Percentiles rank a stretch among this genome's conserved stretches.
These are phyloP conservation scores for Thelonectria rubi DNA, from an alignment of 2,329 filamentous ascomycete species.

Conservation along the genomic window DNA sequence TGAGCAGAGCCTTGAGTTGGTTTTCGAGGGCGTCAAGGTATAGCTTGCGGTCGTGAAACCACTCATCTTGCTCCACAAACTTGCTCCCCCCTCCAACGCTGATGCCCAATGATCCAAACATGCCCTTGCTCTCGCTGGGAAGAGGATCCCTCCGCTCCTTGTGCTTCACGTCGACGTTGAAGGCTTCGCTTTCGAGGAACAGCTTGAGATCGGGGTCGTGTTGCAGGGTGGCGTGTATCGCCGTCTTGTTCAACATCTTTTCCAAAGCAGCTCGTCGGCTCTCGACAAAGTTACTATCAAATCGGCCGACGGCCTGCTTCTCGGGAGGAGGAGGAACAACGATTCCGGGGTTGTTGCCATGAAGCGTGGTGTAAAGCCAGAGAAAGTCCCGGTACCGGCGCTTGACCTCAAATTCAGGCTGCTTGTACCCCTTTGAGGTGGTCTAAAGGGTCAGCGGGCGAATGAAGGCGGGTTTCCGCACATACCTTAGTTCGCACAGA, in stretches of 20 bases:
- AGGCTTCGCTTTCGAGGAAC: constrained; percentile 94
- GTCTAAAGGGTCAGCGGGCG: constrained; percentile 64
- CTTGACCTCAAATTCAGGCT: constrained; percentile 91
- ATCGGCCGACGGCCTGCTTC: constrained; percentile 96
- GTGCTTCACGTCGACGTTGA: constrained; percentile 97
- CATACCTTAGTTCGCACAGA: constrained; percentile 89
- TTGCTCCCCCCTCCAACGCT: constrained; percentile 81
- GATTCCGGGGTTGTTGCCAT: constrained; percentile 92
- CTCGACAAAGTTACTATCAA: constrained; percentile 97
- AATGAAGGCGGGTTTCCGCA: background rate
- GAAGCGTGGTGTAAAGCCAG: constrained; percentile 95
- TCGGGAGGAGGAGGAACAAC: constrained; percentile 96
- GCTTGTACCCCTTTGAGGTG: constrained; percentile 93
- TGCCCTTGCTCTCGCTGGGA: constrained; percentile 89
- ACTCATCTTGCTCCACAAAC: constrained; percentile 98
- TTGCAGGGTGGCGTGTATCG: constrained; percentile 87
- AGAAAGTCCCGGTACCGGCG: constrained; percentile 95
- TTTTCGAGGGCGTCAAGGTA: constrained; percentile 94
- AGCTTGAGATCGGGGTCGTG: constrained; percentile 95
- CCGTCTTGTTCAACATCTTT: constrained; percentile 97
- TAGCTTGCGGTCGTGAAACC: constrained; percentile 96
- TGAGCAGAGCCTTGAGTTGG: constrained; percentile 88
- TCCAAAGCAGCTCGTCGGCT: constrained; percentile 89
- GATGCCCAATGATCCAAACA: constrained; percentile 86
- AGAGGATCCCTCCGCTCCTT: constrained; percentile 91